phyloP scores from a whole-genome alignment of 768 basidiomycete genomes.

The Rhizopogon vinicolor region DNA sequence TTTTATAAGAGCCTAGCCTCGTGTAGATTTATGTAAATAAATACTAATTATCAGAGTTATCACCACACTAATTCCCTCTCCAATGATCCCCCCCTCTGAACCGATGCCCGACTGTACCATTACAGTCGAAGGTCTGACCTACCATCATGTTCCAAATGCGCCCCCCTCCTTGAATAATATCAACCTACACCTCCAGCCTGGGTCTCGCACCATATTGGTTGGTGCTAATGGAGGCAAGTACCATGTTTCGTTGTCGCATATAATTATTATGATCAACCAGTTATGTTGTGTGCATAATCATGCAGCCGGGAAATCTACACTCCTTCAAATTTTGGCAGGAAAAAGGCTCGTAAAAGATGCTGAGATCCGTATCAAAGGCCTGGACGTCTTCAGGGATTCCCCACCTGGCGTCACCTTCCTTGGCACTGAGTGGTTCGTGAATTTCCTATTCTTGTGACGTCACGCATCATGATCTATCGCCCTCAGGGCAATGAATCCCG shows the following conservation, averaged over 20 bases:
- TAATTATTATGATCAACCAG: not conserved
- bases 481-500: slow-evolving; percentile 93
- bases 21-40: no score
- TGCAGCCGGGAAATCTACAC: slow-evolving; percentile 90
- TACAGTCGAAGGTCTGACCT: slow-evolving; percentile 51
- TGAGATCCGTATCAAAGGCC: slow-evolving; percentile 66
- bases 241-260: not conserved
- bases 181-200: slow-evolving; percentile 60
- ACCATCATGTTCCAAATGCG: slow-evolving; percentile 39
- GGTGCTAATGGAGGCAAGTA: slow-evolving; percentile 90
- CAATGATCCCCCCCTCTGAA: not conserved
- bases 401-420: slow-evolving; percentile 81
- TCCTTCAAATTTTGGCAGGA: slow-evolving; percentile 91
- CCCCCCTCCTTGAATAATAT: slow-evolving; percentile 61
- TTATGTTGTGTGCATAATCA: no score
- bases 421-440: slow-evolving; percentile 86
- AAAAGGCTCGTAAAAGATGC: slow-evolving; percentile 71
- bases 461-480: not conserved
- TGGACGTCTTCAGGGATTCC: slow-evolving; percentile 87
- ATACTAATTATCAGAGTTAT: not conserved
- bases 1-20: no score
- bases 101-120: slow-evolving; percentile 12
- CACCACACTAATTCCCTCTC: slow-evolving; percentile 2
- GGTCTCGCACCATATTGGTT: slow-evolving; percentile 80
- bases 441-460: not conserved